Evolutionary conservation across 1,139 yeast genomes (phyloP).

Genomic region (Zygosaccharomyces sapae): DNA sequence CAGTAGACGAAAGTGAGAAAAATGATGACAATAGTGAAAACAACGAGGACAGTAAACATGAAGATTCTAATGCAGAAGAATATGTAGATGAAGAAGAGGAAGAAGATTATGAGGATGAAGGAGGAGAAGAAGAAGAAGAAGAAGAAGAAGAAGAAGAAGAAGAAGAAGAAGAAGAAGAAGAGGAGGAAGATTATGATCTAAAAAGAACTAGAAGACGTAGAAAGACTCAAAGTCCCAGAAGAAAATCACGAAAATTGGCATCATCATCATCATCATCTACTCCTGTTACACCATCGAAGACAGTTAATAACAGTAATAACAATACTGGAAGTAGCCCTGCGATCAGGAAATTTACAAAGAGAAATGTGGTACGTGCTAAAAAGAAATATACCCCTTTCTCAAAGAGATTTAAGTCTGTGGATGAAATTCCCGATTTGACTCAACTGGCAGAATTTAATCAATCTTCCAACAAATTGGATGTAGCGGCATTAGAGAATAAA

Average conservation of each 20-base stretch:
- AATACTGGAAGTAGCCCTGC: conserved; percentile 7
- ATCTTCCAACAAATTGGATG: conserved; percentile 24
- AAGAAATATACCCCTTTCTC: conserved; percentile 37
- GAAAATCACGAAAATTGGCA: conserved; percentile 10
- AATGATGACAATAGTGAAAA: background rate
- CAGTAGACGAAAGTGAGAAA: conserved; percentile 2
- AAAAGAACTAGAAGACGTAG: background rate
- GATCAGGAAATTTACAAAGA: conserved; percentile 32
- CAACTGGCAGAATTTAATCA: conserved; percentile 29
- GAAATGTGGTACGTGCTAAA: conserved; percentile 35
- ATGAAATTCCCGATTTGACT: conserved; percentile 34
- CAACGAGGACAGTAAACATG: background rate
- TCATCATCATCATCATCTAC: conserved; percentile 2
- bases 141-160: background rate
- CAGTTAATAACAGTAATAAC: conserved; percentile 3
- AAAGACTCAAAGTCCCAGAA: background rate
- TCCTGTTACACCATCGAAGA: conserved; percentile 8
- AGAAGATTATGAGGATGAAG: conserved; percentile 3
- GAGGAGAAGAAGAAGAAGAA: conserved; percentile 5
- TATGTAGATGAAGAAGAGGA: conserved; percentile 11
- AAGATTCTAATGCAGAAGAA: background rate
- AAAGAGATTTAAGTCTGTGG: conserved; percentile 29
- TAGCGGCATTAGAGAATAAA: conserved; percentile 29
- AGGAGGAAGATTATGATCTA: background rate
- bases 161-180: background rate